Base-by-base conservation (phyloP, 495 filamentous ascomycete species). In the Cercophora newfieldiana region DNA sequence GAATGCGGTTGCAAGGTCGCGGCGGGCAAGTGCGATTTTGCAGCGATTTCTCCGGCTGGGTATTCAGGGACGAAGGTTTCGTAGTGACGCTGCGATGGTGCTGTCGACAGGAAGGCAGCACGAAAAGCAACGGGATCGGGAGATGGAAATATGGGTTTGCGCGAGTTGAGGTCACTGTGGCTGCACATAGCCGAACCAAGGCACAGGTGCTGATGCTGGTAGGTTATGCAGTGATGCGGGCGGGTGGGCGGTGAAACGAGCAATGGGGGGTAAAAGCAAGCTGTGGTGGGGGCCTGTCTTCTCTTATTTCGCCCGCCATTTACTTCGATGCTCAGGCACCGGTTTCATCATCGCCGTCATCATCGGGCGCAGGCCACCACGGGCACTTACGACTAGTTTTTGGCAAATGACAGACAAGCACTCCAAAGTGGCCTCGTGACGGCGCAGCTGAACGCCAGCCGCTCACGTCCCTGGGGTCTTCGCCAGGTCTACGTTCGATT, bases 331-430 rank as follows among this genome's bases (percentile, higher is more conserved):
- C 66, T 72, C 68, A 66, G 63, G 63, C 71, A 69, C 60, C 51
- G 63, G 64, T 71, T 74, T 76, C 74, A 76, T 76, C 72, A 75
- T 76, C 61, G 55, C 56, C 69, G 74, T 71, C 72, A 71, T 73
- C 67, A 72, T 70, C 61, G 65, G 66, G 66, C 58, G 54, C 47
- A 61, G 44, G 54, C 31, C 55, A 44, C 30, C 47, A 28, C 59
- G 22, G 24, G 5, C 19, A 29, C 4, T 16, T 6, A 29, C 37
- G 3, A 29, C 28, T 28, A 63, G 60, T n/a, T n/a, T n/a, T n/a
- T n/a, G n/a, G 44, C 54, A 33, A 59, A 59, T 60, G 63, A 60
- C 54, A 29, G 44, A 18, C 18, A 33, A 37, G 5, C 24, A 29
- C 26, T 25, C 33, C 19, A 16, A 18, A 5, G 53, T 7, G 24